These are phyloP conservation scores for Zymoseptoria brevis DNA, from an alignment of 2,329 filamentous ascomycete species.

Conservation along the genomic window DNA sequence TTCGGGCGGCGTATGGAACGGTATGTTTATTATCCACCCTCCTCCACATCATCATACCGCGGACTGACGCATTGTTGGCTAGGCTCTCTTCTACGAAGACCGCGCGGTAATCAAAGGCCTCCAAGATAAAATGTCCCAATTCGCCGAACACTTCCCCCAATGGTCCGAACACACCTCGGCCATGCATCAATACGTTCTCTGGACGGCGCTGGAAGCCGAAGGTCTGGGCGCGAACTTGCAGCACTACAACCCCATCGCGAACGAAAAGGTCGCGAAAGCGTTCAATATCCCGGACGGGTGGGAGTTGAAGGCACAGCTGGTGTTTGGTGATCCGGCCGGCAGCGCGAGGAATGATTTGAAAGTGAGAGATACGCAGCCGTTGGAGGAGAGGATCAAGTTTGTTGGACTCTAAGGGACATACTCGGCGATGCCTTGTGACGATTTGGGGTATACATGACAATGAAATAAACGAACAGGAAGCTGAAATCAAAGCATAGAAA, in stretches of 20 bases:
- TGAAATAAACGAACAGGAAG: too few species aligned
- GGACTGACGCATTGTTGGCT: too few species aligned
- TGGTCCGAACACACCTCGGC: slow-evolving; percentile 71
- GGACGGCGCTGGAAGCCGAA: slow-evolving; percentile 75
- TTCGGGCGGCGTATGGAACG: slow-evolving; percentile 68
- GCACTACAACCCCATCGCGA: slow-evolving; percentile 85
- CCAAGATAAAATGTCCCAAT: slow-evolving; percentile 61
- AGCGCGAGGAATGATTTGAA: slow-evolving; percentile 38
- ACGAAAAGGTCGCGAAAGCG: slow-evolving; percentile 58
- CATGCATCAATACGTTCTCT: slow-evolving; percentile 75
- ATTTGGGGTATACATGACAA: too few species aligned
- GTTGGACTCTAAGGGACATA: slow-evolving; percentile 16
- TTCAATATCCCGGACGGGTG: slow-evolving; percentile 67
- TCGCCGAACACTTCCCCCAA: slow-evolving; percentile 68
- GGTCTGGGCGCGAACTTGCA: slow-evolving; percentile 83
- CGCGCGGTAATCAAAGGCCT: slow-evolving; percentile 56
- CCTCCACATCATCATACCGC: too few species aligned
- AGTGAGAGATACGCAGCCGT: slow-evolving; percentile 22
- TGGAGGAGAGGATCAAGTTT: slow-evolving; percentile 25
- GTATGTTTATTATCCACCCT: slow-evolving; percentile 36
- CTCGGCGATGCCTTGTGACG: too few species aligned
- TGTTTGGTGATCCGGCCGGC: slow-evolving; percentile 49
- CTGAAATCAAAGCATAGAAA: too few species aligned
- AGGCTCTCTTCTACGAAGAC: slow-evolving; percentile 73
- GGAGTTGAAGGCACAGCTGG: slow-evolving; percentile 74